Percentiles rank a stretch among this genome's conserved stretches.
Evolutionary conservation across 2,329 filamentous ascomycete genomes (phyloP).

Genomic region (Claviceps paspali): DNA sequence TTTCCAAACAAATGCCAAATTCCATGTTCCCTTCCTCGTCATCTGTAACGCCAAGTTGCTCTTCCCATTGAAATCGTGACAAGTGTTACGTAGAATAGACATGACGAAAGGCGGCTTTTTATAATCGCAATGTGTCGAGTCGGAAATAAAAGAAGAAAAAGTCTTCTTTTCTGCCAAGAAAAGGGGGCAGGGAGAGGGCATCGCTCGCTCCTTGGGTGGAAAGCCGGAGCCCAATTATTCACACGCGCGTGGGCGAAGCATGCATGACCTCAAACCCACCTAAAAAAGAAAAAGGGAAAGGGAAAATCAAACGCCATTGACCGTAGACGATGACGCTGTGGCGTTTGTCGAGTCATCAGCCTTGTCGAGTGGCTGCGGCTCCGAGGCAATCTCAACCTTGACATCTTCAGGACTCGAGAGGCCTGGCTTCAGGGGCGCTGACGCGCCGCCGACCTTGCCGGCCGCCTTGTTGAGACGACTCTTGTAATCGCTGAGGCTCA

Average conservation of each 20-base stretch:
- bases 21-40: constrained; percentile 1
- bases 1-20: constrained; percentile 4
- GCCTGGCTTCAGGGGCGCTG: constrained; percentile 18
- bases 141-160: background rate
- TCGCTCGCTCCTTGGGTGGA: too few species aligned
- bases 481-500: constrained; percentile 52
- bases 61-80: background rate
- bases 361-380: constrained; percentile 16
- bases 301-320: constrained; percentile 9
- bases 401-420: constrained; percentile 21
- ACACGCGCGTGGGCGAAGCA: too few species aligned
- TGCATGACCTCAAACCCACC: too few species aligned
- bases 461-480: constrained; percentile 41
- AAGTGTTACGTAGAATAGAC: background rate
- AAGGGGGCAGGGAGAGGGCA: too few species aligned
- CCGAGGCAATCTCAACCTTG: constrained; percentile 20
- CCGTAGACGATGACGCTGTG: constrained; percentile 7
- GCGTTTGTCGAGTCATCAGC: constrained; percentile 10
- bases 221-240: too few species aligned
- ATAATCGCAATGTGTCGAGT: too few species aligned
- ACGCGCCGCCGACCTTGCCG: constrained; percentile 17
- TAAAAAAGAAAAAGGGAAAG: background rate
- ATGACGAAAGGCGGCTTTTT: too few species aligned
- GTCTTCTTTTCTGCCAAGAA: too few species aligned
- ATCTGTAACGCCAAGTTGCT: constrained; percentile 1